Base-by-base conservation (phyloP, 768 basidiomycete species). In the Russula abietina region DNA sequence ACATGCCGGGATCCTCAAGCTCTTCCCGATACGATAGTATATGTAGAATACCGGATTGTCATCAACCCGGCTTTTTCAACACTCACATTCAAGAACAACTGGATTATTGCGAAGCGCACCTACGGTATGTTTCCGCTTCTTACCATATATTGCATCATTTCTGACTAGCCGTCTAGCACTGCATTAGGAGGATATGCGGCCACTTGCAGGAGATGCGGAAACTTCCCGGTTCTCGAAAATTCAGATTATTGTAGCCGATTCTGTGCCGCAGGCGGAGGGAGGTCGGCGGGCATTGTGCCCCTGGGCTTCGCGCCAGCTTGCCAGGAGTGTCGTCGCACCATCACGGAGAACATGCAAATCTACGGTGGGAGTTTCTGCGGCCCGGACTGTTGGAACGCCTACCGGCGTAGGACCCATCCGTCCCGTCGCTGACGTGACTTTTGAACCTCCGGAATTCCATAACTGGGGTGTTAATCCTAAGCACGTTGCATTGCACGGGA, bases 261-360 rank as follows among this genome's bases (percentile, higher is more conserved):
- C 16, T 64, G 62, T 19, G 45, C 32, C n/a, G n/a, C n/a, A 46
- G 43, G 26, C 17, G 1, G 8, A n/a, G 45, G 3, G 22, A 6
- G 24, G 14, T 1, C 36, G 36, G 14, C 19, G 17, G 33, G 1
- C 22, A n/a, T 0, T 2, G 32, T 36, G 19, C 45, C 45, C 24
- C 11, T 3, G 22, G 45, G 45, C 11, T 46, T 46, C 45, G 22
- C 45, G 14, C n/a, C 22, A 10, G 12, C 45, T 9, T 46, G 45
- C 22, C 45, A 46, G 22, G 45, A 46, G 22, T 62, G 61, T 30
- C 61, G 61, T 39, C 43, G 56, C 26, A 19, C 45, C 10, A 58
- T 58, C 41, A 41, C 41, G 32, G 30, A 17, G 12, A 43, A 19
- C 6, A 10, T 16, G 41, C 17, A 19, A 19, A 41, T 41, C 41